Evolutionary conservation across 345 rosid genomes (phyloP).

Genomic region (Eucalyptus decipiens): DNA sequence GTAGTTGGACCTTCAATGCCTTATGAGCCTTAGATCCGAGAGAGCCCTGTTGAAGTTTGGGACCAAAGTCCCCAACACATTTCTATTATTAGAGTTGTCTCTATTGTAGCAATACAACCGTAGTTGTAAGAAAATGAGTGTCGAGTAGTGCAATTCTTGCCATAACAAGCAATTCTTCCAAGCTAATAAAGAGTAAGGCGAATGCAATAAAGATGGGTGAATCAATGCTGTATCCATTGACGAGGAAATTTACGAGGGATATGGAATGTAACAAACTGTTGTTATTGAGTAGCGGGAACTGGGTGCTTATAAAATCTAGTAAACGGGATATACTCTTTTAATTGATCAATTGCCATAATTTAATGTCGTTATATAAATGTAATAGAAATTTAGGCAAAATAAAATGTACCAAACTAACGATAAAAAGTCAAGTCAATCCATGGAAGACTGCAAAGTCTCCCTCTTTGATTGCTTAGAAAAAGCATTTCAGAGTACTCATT

Average conservation of each 20-base stretch:
- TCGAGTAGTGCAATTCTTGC: not conserved
- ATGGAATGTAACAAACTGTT: not conserved
- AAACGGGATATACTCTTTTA: not conserved
- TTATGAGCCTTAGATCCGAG: not conserved
- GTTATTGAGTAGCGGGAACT: not conserved
- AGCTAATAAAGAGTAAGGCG: not conserved
- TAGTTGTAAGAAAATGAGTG: not conserved
- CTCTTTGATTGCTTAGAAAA: not conserved
- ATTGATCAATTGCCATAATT: not conserved
- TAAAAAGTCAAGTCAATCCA: not conserved
- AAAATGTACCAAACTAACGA: not conserved
- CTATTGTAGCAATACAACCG: not conserved
- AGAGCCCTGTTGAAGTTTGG: not conserved
- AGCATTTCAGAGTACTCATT: not conserved
- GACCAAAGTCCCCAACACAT: not conserved
- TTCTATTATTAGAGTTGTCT: not conserved
- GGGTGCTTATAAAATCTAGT: not conserved
- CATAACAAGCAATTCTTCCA: not conserved
- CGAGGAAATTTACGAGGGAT: not conserved
- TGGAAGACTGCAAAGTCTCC: not conserved
- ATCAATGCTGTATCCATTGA: not conserved
- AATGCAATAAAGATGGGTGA: not conserved
- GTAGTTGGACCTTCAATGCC: not conserved
- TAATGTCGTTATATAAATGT: not conserved
- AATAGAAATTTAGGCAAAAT: not conserved